Conservation (phyloP, 805 yeast genomes). For the Kodamaea hsintzibuensis region DNA sequence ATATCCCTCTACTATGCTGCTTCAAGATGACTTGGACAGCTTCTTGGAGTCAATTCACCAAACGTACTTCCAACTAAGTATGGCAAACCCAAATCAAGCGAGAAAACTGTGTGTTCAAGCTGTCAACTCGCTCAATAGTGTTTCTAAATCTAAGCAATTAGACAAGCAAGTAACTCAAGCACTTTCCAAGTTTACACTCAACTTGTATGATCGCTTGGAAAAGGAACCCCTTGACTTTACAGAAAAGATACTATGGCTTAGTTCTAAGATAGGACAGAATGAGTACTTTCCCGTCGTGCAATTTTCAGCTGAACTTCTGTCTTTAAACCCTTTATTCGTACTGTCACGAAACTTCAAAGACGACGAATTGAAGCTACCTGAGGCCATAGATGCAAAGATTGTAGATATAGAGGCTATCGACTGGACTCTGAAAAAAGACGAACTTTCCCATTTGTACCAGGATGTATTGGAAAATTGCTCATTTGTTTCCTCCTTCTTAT, state of each 20-base stretch:
- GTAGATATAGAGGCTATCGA: background rate
- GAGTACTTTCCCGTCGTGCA: constrained; percentile 23
- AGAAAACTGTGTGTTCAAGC: constrained; percentile 22
- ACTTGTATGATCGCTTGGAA: constrained; percentile 19
- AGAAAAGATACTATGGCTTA: constrained; percentile 29
- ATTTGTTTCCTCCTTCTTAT: constrained; percentile 65
- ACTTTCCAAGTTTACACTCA: constrained; percentile 22
- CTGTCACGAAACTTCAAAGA: constrained; percentile 3
- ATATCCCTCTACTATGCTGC: background rate
- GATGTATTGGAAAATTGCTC: constrained; percentile 69
- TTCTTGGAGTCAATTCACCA: constrained; percentile 8
- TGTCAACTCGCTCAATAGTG: constrained; percentile 24
- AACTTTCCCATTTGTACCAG: constrained; percentile 38
- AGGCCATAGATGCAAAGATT: constrained; percentile 4
- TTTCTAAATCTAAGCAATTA: constrained; percentile 11
- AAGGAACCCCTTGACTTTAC: constrained; percentile 6
- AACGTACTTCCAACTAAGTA: constrained; percentile 9
- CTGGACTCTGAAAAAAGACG: constrained; percentile 6
- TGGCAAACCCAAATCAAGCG: constrained; percentile 18
- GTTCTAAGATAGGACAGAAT: constrained; percentile 19
- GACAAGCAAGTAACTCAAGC: background rate
- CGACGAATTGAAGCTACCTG: constrained; percentile 3
- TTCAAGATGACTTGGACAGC: background rate
- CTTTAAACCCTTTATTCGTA: constrained; percentile 6
- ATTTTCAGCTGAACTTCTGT: constrained; percentile 11